Conservation (phyloP, 2,329 filamentous ascomycete genomes). For the Aspergillus fijiensis region DNA sequence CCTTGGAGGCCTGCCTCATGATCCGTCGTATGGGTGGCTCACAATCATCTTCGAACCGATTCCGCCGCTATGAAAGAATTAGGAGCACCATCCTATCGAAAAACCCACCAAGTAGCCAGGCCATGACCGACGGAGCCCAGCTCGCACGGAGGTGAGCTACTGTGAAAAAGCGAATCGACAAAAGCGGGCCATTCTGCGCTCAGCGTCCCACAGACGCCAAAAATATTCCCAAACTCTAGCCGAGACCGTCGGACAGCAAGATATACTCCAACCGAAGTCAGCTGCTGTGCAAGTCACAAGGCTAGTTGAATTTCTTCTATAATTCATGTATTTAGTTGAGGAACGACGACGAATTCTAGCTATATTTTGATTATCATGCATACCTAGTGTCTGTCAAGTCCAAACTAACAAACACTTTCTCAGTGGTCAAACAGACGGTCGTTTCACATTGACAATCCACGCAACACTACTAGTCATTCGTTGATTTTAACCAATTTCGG, state of each 20-base stretch:
- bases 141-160: no score
- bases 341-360: background rate
- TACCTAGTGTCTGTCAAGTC: background rate
- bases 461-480: background rate
- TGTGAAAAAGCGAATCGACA: background rate
- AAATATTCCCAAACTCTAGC: background rate
- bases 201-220: background rate
- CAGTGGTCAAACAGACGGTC: background rate
- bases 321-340: conserved; percentile 4
- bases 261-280: background rate
- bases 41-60: background rate
- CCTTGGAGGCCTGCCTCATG: background rate
- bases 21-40: background rate
- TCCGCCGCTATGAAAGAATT: no score
- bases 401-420: background rate
- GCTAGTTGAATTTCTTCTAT: background rate
- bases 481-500: background rate
- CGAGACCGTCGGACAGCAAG: background rate
- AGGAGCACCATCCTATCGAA: no score
- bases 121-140: no score
- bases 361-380: background rate
- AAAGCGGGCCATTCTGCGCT: background rate
- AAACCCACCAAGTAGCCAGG: no score
- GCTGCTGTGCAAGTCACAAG: background rate
- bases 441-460: background rate